These are phyloP conservation scores for Protea cynaroides DNA, from an alignment of 164 flowering plant genomes.

Conservation along the genomic window DNA sequence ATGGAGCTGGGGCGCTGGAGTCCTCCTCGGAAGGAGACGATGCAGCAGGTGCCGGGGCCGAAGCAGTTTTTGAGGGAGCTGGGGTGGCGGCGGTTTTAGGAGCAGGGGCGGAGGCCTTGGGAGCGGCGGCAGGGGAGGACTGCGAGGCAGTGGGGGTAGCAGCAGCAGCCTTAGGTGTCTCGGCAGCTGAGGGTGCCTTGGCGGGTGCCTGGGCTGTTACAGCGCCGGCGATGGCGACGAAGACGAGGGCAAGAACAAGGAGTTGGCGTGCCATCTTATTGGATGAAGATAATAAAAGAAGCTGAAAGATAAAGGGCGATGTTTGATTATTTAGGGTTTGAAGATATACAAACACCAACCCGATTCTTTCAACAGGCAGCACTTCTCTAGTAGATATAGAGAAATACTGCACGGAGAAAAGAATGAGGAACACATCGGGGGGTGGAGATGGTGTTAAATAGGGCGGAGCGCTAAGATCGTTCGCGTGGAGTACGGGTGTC, in stretches of 20 bases:
- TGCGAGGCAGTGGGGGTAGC: too few relatives aligned
- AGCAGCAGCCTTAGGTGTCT: too few relatives aligned
- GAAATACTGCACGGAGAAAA: background rate
- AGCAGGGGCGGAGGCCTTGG: background rate
- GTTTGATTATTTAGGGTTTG: too few relatives aligned
- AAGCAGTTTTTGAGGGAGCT: too few relatives aligned
- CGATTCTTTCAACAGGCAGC: background rate
- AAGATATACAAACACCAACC: too few relatives aligned
- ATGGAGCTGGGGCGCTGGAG: too few relatives aligned
- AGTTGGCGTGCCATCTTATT: slow-evolving; percentile 28
- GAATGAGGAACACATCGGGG: background rate
- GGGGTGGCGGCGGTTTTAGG: background rate
- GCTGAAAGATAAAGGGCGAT: too few relatives aligned
- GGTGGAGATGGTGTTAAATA: background rate
- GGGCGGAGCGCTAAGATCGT: background rate
- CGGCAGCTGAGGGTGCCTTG: too few relatives aligned
- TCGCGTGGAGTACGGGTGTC: too few relatives aligned
- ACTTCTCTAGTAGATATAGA: background rate
- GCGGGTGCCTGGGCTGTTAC: slow-evolving; percentile 13
- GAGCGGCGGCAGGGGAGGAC: too few relatives aligned
- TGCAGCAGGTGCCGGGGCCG: too few relatives aligned
- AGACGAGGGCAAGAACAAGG: slow-evolving; percentile 21
- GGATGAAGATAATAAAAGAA: background rate
- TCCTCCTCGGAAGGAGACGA: too few relatives aligned
- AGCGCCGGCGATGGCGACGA: slow-evolving; percentile 27